phyloP scores from a whole-genome alignment of 768 basidiomycete genomes.

The Suillus cothurnatus region DNA sequence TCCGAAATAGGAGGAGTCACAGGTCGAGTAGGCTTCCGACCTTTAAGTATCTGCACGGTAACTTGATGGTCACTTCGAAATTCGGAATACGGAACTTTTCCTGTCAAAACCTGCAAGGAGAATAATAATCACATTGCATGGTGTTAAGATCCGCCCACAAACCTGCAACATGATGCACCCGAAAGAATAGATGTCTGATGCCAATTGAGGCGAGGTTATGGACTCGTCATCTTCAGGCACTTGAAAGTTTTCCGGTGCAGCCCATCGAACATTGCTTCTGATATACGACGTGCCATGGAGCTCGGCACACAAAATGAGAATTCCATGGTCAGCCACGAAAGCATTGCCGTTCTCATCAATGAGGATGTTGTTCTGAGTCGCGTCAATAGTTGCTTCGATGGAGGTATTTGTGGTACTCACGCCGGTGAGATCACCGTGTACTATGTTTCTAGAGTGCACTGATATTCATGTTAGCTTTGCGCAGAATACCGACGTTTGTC shows the following conservation, averaged over 20 bases:
- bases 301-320: conserved; percentile 41
- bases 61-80: conserved; percentile 1
- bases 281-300: conserved; percentile 30
- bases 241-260: conserved; percentile 10
- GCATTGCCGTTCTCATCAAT: neutral
- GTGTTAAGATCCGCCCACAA: conserved; percentile 25
- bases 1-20: neutral
- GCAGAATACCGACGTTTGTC: neutral
- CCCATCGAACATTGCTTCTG: conserved; percentile 10
- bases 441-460: conserved; percentile 17
- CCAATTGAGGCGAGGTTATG: neutral
- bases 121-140: neutral
- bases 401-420: conserved; percentile 9
- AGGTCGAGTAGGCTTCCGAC: neutral
- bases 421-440: conserved; percentile 38
- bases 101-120: conserved; percentile 1
- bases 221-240: conserved; percentile 2
- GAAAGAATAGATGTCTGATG: conserved; percentile 33
- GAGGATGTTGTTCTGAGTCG: conserved; percentile 6
- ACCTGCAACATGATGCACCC: conserved; percentile 40
- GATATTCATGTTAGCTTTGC: neutral
- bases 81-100: conserved; percentile 5
- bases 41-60: neutral
- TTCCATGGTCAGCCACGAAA: conserved; percentile 39
- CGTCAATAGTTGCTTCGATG: neutral